Evolutionary conservation across 352 stramenopile species (phyloP), one percentile per base, ranked within the genome.

Genomic region (Phytophthora podocarpi): DNA sequence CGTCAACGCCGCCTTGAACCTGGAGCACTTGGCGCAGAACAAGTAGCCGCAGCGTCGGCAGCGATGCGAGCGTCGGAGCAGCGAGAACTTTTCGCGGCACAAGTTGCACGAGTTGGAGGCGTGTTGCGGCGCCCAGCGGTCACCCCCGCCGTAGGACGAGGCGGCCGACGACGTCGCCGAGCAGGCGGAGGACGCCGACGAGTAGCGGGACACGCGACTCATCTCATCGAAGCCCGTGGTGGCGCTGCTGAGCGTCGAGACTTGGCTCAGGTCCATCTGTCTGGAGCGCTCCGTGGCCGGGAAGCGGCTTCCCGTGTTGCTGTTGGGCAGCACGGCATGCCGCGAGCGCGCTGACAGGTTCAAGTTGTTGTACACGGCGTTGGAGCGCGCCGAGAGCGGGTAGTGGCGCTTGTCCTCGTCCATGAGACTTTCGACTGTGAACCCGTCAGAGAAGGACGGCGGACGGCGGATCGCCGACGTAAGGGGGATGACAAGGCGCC

Each of bases 1-100:
- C 3, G 73, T 76, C 12, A 95, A 73, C 46, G 87, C 82, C 0
- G 84, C 85, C 45, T 90, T 90, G 40, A 78, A 91, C 37, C 85
- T 75, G 27, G 87, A 95, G 58, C 87, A 95, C 49, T 87, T 93
- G 57, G 87, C 82, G 40, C 87, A 95, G 37, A 94, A 94, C 3
- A 90, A 52, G 53, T 91, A 89, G 8, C 85, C 87, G 45, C 87
- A 95, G 21, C 82, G 72, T 39, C 87, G 75, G 62, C 87, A 95
- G 31, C 87, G 82, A 62, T 95, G 87, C 40, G 82, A 89, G 20
- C 87, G 85, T 47, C 87, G 83, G 12, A 92, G 67, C 58, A 95
- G 70, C 54, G 85, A 90, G 51, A 95, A 95, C 58, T 89, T 89
- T 41, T 93, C 85, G 18, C 68, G 72, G 61, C 87, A 95, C 49